Percentiles rank a stretch among this genome's conserved stretches.
These are phyloP conservation scores for Hirschfeldia incana DNA, from an alignment of 345 rosid genomes.

Conservation along the genomic window DNA sequence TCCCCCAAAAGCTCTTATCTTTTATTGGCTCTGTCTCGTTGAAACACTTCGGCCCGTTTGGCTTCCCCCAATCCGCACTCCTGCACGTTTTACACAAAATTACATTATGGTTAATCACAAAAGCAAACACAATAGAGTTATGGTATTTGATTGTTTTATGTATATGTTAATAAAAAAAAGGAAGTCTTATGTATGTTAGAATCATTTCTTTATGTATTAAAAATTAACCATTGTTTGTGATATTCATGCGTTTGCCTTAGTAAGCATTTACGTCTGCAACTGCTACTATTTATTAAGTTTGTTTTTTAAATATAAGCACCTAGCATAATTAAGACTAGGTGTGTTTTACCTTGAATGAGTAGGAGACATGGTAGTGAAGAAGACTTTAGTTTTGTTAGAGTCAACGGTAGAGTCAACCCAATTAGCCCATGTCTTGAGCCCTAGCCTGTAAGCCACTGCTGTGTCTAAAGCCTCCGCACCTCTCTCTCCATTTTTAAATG, in stretches of 20 bases:
- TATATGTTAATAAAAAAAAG: too few species aligned
- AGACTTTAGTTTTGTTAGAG: slow-evolving; percentile 72
- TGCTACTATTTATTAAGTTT: not conserved
- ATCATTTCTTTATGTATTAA: not conserved
- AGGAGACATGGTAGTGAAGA: slow-evolving; percentile 90
- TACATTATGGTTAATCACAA: not conserved
- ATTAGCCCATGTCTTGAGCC: slow-evolving; percentile 84
- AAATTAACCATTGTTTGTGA: not conserved
- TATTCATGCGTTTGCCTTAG: not conserved
- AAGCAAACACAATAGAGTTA: not conserved
- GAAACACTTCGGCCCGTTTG: slow-evolving; percentile 72
- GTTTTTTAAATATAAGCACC: too few species aligned
- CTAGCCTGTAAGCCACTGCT: slow-evolving; percentile 66
- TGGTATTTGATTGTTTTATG: too few species aligned
- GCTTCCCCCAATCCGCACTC: slow-evolving; percentile 68
- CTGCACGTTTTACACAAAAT: slow-evolving; percentile 38
- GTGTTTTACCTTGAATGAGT: slow-evolving; percentile 64
- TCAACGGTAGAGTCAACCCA: slow-evolving; percentile 83
- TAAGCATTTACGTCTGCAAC: not conserved
- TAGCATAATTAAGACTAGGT: not conserved
- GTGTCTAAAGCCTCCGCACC: slow-evolving; percentile 70
- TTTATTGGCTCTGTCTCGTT: slow-evolving; percentile 75
- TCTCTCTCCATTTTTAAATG: slow-evolving; percentile 75
- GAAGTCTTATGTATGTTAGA: not conserved
- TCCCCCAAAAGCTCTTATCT: slow-evolving; percentile 70